Evolutionary conservation across 2,329 filamentous ascomycete genomes (phyloP), one percentile per base, ranked within the genome.

Genomic region (Fusarium transvaalense): DNA sequence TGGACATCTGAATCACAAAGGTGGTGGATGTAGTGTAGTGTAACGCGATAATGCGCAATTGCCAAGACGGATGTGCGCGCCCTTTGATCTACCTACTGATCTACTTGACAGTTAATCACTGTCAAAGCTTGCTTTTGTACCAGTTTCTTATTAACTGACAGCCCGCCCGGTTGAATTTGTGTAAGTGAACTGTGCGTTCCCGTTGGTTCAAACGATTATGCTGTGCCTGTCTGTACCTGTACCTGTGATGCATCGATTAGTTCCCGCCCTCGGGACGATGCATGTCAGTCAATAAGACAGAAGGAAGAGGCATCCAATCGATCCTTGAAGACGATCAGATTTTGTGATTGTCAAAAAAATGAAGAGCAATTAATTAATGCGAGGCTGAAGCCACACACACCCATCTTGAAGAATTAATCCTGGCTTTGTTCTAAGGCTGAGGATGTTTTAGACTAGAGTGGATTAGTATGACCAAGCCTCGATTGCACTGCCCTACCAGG

Each of bases 271-370:
- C 58, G 37, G 69, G 64, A 52, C 35, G 55, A 61, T 66, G 67
- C 52, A 61, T 37, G 66, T 56, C 41, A 53, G n/a, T n/a, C n/a
- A n/a, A n/a, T n/a, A 52, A 27, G 19, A 17, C 25, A 17, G 21
- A 55, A 52, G 43, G 41, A 64, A 73, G 71, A 73, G 71, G 71
- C 71, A 73, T 73, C 71, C 71, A 71, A 69, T 74, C 52, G 66
- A 61, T 66, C 56, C 48, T 54, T 38, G 34, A 66, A 27, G 60
- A 63, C 56, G 56, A 71, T 66, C 54, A 59, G 53, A 51, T 34
- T 42, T 1, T 45, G 23, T 10, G 23, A 19, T 34, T 27, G 8
- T 29, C 8, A 17, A 38, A 29, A n/a, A 14, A 23, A n/a, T n/a
- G 12, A 50, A 13, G 50, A 38, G 13, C 27, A 37, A 27, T 21